Conservation (phyloP, 352 stramenopile species). For the Phytophthora pisi region DNA sequence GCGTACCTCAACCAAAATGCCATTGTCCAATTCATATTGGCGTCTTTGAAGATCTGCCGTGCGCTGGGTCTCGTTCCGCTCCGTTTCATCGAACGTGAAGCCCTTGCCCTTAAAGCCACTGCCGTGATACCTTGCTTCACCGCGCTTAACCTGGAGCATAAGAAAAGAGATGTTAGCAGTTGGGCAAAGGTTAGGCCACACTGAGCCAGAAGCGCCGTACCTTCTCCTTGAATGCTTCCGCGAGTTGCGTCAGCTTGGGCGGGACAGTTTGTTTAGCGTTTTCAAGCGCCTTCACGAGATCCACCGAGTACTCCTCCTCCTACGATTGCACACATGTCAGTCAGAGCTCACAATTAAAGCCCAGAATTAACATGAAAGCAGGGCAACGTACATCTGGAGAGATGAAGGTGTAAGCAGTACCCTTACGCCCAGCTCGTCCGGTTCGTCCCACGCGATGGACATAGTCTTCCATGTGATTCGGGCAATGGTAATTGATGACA, state of each 20-base stretch:
- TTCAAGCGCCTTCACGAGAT: constrained; percentile 97
- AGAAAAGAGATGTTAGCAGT: background rate
- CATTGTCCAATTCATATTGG: constrained; percentile 90
- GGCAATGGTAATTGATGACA: constrained; percentile 99
- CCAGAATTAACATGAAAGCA: background rate
- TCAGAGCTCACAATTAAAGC: constrained; percentile 11
- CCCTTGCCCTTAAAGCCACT: constrained; percentile 98
- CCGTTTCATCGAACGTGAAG: constrained; percentile 98
- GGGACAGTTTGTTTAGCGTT: constrained; percentile 82
- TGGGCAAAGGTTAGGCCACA: background rate
- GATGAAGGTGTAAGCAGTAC: constrained; percentile 99
- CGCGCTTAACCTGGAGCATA: constrained; percentile 80
- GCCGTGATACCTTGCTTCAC: constrained; percentile 95
- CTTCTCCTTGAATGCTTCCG: constrained; percentile 97
- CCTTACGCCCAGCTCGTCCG: constrained; percentile 94
- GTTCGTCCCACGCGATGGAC: constrained; percentile 98
- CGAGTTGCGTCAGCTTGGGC: constrained; percentile 90
- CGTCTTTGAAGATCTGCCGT: constrained; percentile 91
- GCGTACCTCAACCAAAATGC: constrained; percentile 75
- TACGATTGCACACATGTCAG: constrained; percentile 40
- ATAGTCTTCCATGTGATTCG: constrained; percentile 99
- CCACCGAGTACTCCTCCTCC: constrained; percentile 97
- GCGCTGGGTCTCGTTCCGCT: constrained; percentile 96
- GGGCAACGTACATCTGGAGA: constrained; percentile 86
- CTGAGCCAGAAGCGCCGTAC: constrained; percentile 19